Evolutionary conservation across 2,329 filamentous ascomycete genomes (phyloP), one percentile per base, ranked within the genome.

Genomic region (Xylaria sp.): DNA sequence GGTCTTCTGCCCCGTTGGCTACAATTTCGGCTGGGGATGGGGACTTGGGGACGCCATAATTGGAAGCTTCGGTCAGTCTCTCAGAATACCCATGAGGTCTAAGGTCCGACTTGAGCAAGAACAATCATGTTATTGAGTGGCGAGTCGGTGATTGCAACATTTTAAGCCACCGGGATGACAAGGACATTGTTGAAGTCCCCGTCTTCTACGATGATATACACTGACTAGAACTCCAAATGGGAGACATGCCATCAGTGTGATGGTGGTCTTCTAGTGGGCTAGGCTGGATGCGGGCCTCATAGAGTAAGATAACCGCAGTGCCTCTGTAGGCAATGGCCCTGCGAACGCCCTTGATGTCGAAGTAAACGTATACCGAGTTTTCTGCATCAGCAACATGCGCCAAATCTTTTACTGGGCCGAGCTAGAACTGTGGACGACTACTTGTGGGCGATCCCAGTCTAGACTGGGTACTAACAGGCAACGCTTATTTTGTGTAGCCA

Each of bases 61-160:
- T 2, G 27, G 20, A 20, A 33, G 50, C 31, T 36, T 22, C 1
- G 13, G 3, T 22, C 11, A 31, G 39, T 50, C 13, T 54, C 36
- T 57, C 49, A 9, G 45, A 20, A 62, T 58, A 57, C 22, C 38
- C 31, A 55, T 42, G n/a, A 5, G 10, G 3, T 11, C 42, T 29
- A 27, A n/a, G 38, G 39, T 60, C 53, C 33, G 20, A 44, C 5
- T 20, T 25, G 33, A 29, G 33, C 17, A n/a, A 36, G 13, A 51
- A 38, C 15, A 6, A 42, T 38, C 39, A 42, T 27, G 33, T 42
- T 36, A 42, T 50, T 31, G 25, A 1, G 25, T 7, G 25, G n/a
- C 33, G 44, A 20, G n/a, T 5, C 17, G 39, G 36, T 36, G 9
- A 42, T 50, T 49, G n/a, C 31, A 51, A 33, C 45, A 50, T 51